Evolutionary conservation across 2,329 filamentous ascomycete genomes (phyloP).

Genomic region (Pseudofabraea citricarpa): DNA sequence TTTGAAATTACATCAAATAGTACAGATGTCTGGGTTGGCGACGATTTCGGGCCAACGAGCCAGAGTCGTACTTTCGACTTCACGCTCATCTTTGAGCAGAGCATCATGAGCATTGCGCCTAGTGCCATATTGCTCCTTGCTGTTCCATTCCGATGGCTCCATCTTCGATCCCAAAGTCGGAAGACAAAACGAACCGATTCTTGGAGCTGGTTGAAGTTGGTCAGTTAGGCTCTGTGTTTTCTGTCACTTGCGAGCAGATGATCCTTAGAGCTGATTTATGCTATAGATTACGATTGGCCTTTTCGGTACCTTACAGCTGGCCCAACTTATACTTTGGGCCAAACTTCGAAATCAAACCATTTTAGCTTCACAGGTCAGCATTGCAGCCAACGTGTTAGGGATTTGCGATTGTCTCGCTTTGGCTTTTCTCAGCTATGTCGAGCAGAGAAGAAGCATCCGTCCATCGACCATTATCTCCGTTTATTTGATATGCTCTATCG

Average conservation of each 20-base stretch:
- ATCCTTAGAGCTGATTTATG: too few relatives aligned
- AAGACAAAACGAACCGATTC: not conserved
- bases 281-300: not conserved
- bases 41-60: not conserved
- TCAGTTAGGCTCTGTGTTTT: not conserved
- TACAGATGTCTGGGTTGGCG: not conserved
- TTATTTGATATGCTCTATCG: not conserved
- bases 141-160: not conserved
- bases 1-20: too few relatives aligned
- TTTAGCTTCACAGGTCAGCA: not conserved
- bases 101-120: constrained; percentile 5
- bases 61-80: constrained; percentile 7
- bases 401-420: not conserved
- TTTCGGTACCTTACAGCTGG: not conserved
- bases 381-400: not conserved
- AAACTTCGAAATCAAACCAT: not conserved
- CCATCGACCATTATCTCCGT: not conserved
- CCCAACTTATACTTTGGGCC: not conserved
- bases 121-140: constrained; percentile 1
- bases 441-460: not conserved
- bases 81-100: constrained; percentile 8
- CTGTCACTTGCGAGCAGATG: not conserved
- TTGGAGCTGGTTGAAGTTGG: not conserved
- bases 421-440: not conserved
- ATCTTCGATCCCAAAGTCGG: not conserved